Evolutionary conservation across 108 stramenopile species (phyloP).

Genomic region (Bacterosira constricta): DNA sequence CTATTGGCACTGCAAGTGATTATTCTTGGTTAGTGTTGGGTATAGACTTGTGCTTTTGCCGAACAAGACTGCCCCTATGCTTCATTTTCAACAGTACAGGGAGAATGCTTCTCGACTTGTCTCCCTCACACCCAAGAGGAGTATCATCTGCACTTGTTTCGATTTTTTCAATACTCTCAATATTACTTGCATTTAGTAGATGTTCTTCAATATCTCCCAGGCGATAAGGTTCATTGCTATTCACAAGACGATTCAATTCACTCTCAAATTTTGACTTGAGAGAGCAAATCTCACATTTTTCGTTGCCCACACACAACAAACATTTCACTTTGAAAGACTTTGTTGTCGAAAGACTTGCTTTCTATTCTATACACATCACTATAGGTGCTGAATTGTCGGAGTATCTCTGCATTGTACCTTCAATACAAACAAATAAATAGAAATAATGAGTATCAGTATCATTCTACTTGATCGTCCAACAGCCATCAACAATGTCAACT

Average conservation of each 20-base stretch:
- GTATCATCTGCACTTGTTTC: not conserved
- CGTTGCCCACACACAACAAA: slow-evolving; percentile 5
- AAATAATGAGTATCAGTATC: not conserved
- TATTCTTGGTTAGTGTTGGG: not conserved
- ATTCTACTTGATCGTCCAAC: no score
- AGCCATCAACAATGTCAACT: no score
- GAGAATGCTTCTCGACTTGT: not conserved
- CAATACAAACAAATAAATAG: not conserved
- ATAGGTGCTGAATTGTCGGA: slow-evolving; percentile 59
- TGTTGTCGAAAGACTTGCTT: no score
- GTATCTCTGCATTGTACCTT: slow-evolving; percentile 52
- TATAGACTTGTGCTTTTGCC: not conserved
- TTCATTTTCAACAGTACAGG: slow-evolving; percentile 6
- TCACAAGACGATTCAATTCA: not conserved
- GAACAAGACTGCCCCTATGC: not conserved
- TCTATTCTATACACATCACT: slow-evolving; percentile 54
- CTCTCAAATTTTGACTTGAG: slow-evolving; percentile 3
- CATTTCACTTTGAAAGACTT: not conserved
- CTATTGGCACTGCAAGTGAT: no score
- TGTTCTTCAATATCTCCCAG: slow-evolving; percentile 8
- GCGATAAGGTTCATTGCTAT: not conserved
- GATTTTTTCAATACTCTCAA: not conserved
- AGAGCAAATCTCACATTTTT: slow-evolving; percentile 9
- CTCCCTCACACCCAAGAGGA: not conserved
- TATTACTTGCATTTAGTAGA: slow-evolving; percentile 1